These are phyloP conservation scores for Hemerocallis citrina DNA, from an alignment of 106 monocot species.

Conservation along the genomic window DNA sequence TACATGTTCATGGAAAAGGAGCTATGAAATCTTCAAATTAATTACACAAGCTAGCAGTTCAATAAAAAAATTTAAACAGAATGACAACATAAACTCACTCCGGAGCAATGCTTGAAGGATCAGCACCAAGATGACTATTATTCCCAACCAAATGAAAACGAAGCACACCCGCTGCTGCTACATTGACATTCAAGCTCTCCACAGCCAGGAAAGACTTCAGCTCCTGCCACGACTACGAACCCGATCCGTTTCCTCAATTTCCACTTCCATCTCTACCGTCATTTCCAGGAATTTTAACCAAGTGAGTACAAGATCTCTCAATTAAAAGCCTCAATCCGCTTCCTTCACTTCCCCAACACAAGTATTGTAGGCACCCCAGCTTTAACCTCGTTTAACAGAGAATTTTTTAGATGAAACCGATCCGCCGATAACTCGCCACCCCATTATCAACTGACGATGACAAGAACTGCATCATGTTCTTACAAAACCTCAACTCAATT, in stretches of 20 bases:
- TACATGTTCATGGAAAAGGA: neutral
- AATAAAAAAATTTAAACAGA: too few relatives aligned
- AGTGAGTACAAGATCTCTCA: conserved; percentile 68
- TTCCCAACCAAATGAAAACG: conserved; percentile 75
- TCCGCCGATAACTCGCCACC: conserved; percentile 83
- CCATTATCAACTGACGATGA: conserved; percentile 67
- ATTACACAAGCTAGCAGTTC: too few relatives aligned
- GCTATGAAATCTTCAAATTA: neutral
- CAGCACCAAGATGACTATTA: neutral
- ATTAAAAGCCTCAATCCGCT: conserved; percentile 80
- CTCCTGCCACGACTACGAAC: conserved; percentile 20
- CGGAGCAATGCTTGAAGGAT: neutral
- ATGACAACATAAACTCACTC: conserved; percentile 1
- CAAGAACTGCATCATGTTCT: conserved; percentile 98
- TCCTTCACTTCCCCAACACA: conserved; percentile 91
- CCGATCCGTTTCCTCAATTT: conserved; percentile 19
- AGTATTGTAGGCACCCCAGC: conserved; percentile 61
- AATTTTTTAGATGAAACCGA: conserved; percentile 56
- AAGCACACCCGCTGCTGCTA: conserved; percentile 87
- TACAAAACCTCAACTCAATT: conserved; percentile 74
- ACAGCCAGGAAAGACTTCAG: conserved; percentile 68
- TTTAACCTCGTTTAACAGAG: conserved; percentile 52
- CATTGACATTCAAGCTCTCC: conserved; percentile 98
- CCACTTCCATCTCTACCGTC: conserved; percentile 12
- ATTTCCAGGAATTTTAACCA: conserved; percentile 62